Base-by-base conservation (phyloP, 2,329 filamentous ascomycete genomes). In the Alternaria sp. region DNA sequence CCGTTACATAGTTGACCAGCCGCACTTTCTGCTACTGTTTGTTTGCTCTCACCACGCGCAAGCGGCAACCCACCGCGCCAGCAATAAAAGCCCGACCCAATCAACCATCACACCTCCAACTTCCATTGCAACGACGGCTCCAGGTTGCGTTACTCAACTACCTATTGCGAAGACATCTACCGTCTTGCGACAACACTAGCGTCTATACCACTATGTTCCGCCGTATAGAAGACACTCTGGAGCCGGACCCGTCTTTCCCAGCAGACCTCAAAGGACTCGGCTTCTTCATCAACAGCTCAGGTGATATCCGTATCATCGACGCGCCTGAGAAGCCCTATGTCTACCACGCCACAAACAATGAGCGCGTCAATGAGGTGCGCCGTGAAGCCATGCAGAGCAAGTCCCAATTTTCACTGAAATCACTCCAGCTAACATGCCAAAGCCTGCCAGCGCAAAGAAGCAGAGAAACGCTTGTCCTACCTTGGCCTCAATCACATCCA, bases 331-430 rank as follows among this genome's bases (percentile, higher is more conserved):
- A 84, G 64, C 89, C 88, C 72, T 96, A 92, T 81, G 85, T 91
- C 66, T 97, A 85, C 82, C 89, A 87, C 73, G 77, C 90, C 52
- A 89, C 85, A 73, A 88, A 86, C 67, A 93, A 92, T 75, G 81
- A 85, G n/a, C 88, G 92, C 36, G 84, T 89, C 78, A 97, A 97
- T 74, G 84, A 89, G 39, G 82, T 89, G 21, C 91, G 92, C 69
- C 85, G 89, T 39, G 78, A 81, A 62, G 78, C 88, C 37, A 87
- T 96, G 77, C 89, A 96, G 69, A 79, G 92, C 91, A 74, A 65
- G 17, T 51, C 17, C 23, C 33, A 24, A 21, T n/a, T 37, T 48
- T 11, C 6, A 42, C 44, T 10, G 17, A 40, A 37, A 29, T 9
- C 10, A 11, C 14, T 24, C 29, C 6, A 48, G 31, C 39, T 71